A percentile compares a stretch with the other conserved stretches of the same genome.
Conservation (phyloP, 2,329 filamentous ascomycete species). For the Fusarium incarnatum region DNA sequence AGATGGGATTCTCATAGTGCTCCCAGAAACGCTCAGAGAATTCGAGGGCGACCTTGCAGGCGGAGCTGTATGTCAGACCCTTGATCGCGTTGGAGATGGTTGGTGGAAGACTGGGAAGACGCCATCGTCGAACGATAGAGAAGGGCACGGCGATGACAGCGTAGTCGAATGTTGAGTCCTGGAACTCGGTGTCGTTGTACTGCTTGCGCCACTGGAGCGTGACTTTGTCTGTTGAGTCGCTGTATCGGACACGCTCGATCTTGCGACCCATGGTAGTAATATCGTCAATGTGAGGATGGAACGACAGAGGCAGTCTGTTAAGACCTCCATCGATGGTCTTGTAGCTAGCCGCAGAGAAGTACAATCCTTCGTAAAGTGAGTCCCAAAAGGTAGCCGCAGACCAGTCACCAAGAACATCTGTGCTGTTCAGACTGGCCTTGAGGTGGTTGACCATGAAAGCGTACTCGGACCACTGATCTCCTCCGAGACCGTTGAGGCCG, state of each 20-base stretch:
- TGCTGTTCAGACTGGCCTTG: constrained; percentile 8
- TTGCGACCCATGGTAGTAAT: constrained; percentile 12
- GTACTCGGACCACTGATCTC: constrained; percentile 14
- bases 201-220: constrained; percentile 2
- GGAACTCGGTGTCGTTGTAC: constrained; percentile 13
- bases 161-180: constrained; percentile 10
- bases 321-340: constrained; percentile 11
- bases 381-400: background rate
- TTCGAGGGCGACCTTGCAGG: constrained; percentile 13
- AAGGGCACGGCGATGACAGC: constrained; percentile 2
- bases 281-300: constrained; percentile 8
- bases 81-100: constrained; percentile 21
- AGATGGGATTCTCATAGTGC: constrained; percentile 13
- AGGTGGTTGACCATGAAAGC: constrained; percentile 21
- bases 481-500: background rate
- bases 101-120: background rate
- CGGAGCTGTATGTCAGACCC: background rate
- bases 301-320: background rate
- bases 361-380: background rate
- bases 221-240: background rate
- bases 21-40: constrained; percentile 21
- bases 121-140: constrained; percentile 10
- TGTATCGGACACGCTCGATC: constrained; percentile 4
- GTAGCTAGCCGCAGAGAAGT: constrained; percentile 6
- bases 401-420: constrained; percentile 5